Percentiles rank a stretch among this genome's conserved stretches.
These are phyloP conservation scores for Neopestalotiopsis clavispora DNA, from an alignment of 2,329 filamentous ascomycete species.

Conservation along the genomic window DNA sequence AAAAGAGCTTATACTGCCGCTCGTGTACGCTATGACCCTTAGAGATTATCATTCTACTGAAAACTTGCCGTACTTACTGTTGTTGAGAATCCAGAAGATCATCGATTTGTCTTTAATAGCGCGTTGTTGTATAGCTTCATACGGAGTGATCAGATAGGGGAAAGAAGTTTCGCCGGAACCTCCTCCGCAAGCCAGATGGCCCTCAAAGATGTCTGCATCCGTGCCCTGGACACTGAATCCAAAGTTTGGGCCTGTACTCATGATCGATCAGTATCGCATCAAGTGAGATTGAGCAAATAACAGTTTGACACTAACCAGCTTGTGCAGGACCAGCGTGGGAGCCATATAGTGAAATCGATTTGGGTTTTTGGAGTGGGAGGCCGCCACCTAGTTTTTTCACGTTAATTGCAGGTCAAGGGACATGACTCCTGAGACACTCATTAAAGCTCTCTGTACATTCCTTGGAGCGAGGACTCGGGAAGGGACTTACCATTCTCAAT, in stretches of 20 bases:
- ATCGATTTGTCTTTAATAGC: conserved; percentile 41
- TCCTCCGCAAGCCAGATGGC: conserved; percentile 55
- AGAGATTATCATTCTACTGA: too few relatives aligned
- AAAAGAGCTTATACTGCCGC: not conserved
- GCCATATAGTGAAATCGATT: conserved; percentile 51
- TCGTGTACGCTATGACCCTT: too few relatives aligned
- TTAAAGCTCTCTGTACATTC: too few relatives aligned
- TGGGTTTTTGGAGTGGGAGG: conserved; percentile 57
- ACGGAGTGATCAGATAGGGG: conserved; percentile 58
- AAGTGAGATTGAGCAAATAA: too few relatives aligned
- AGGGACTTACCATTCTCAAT: too few relatives aligned
- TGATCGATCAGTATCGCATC: too few relatives aligned
- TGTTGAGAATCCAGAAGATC: conserved; percentile 53
- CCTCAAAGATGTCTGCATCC: conserved; percentile 17
- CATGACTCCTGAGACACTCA: too few relatives aligned
- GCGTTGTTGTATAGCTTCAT: conserved; percentile 53
- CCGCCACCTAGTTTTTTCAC: too few relatives aligned
- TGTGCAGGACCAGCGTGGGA: conserved; percentile 65
- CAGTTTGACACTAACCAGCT: too few relatives aligned
- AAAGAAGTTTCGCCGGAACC: conserved; percentile 55
- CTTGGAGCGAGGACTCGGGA: too few relatives aligned
- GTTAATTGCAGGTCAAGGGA: too few relatives aligned
- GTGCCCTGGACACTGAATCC: conserved; percentile 17
- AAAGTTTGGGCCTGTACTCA: too few relatives aligned
- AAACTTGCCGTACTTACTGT: conserved; percentile 16